These are phyloP conservation scores for Stachybotrys elegans DNA, from an alignment of 2,329 filamentous ascomycete species.

Conservation along the genomic window DNA sequence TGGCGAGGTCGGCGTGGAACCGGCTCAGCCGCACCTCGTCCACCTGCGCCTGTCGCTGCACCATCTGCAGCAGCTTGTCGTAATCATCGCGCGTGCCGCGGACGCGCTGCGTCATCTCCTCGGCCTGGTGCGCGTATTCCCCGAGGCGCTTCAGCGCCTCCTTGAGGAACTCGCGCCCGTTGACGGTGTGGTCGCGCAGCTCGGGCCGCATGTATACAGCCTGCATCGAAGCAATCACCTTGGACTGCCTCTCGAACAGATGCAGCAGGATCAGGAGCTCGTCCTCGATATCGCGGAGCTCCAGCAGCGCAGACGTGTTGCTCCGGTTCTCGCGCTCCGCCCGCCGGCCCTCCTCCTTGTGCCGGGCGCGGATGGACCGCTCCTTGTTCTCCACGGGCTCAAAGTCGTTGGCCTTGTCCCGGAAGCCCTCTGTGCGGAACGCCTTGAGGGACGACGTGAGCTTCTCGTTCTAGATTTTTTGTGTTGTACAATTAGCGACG, in stretches of 20 bases:
- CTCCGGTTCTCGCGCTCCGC: conserved; percentile 55
- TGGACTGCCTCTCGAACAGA: conserved; percentile 53
- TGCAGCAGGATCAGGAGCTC: conserved; percentile 53
- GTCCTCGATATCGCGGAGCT: conserved; percentile 60
- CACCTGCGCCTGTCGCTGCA: conserved; percentile 61
- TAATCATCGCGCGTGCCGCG: conserved; percentile 56
- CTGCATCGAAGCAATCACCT: conserved; percentile 43
- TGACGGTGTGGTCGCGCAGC: conserved; percentile 33
- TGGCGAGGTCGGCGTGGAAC: conserved; percentile 57
- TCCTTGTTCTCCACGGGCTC: conserved; percentile 36
- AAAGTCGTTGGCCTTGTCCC: conserved; percentile 34
- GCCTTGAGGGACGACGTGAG: conserved; percentile 58
- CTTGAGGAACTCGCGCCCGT: conserved; percentile 46
- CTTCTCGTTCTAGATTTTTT: conserved; percentile 46
- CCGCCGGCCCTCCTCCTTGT: conserved; percentile 34
- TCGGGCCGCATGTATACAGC: conserved; percentile 35
- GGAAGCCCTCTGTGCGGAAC: conserved; percentile 55
- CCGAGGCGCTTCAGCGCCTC: conserved; percentile 47
- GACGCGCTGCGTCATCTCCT: conserved; percentile 55
- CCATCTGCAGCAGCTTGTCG: conserved; percentile 62
- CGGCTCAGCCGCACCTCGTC: conserved; percentile 60
- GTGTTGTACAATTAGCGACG: too few relatives aligned
- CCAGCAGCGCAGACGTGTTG: conserved; percentile 57
- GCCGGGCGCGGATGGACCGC: conserved; percentile 30
- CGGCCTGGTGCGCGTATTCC: conserved; percentile 49